Evolutionary conservation across 1,139 yeast genomes (phyloP), one percentile per base, ranked within the genome.

Genomic region (Yamadazyma kanchanaburiensis): DNA sequence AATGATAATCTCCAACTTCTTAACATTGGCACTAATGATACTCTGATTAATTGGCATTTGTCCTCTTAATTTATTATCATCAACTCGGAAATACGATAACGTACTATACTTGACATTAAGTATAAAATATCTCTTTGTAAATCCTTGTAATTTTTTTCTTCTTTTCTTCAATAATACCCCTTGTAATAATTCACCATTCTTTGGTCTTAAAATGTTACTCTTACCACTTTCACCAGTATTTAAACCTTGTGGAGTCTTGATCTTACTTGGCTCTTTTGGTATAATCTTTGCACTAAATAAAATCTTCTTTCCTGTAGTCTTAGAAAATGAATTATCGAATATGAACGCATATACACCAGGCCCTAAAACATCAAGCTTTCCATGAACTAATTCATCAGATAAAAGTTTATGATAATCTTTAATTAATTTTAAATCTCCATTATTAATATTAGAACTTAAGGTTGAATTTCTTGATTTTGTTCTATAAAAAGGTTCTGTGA

Each of bases 241-340:
- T 5, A 12, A 20, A 2, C 37, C 30, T 14, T 28, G 12, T 17
- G 19, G 23, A 10, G 12, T 13, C 6, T 18, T 26, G 4, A 17
- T 25, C 12, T 20, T 12, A 16, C 12, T 9, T 14, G 23, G 22
- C n/a, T 31, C 31, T 12, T 27, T 30, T 3, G 40, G 31, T n/a
- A 56, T 52, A 9, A 77, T 62, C 35, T 70, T 70, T 31, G 74
- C 69, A 32, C 81, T 76, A 54, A 88, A 88, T 34, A 80, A 64
- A 1, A 89, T 80, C 38, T 82, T 85, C 57, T 91, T 91, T 30
- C 89, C 79, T 14, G 80, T 83, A 25, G 82, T 86, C 48, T 86
- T 87, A 22, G 95, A 82, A 44, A 89, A 87, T 1, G 95, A 83
- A 55, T 91, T 91, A 56, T 91, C 97, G 52, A 91, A 82, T 12